A percentile compares a stretch with the other conserved stretches of the same genome.
These are phyloP conservation scores for Gliomastix tumulicola DNA, from an alignment of 2,329 filamentous ascomycete species.

Conservation along the genomic window DNA sequence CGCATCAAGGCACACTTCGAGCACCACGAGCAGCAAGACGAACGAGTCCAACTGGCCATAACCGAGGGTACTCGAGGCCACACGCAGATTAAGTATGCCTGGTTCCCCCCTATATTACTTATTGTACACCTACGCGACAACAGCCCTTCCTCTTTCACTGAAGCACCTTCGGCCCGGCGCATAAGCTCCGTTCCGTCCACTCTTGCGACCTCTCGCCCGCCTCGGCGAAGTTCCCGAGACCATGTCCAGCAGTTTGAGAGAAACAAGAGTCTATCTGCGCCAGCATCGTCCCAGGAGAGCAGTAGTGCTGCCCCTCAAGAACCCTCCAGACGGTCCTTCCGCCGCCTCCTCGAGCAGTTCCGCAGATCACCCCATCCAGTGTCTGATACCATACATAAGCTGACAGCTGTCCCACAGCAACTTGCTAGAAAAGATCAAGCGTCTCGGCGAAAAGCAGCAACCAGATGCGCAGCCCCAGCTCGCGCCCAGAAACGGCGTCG, in stretches of 20 bases:
- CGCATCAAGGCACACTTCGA: conserved; percentile 54
- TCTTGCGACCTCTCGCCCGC: neutral
- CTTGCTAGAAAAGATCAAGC: conserved; percentile 48
- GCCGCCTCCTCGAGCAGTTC: conserved; percentile 14
- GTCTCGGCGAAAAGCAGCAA: conserved; percentile 32
- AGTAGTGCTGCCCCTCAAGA: too few species aligned
- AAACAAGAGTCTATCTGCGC: too few species aligned
- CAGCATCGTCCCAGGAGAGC: neutral
- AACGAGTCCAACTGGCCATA: conserved; percentile 44
- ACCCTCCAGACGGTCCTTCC: conserved; percentile 9
- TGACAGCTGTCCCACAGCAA: conserved; percentile 32
- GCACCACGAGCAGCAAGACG: conserved; percentile 49
- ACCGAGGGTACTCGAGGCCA: conserved; percentile 48
- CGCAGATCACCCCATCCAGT: conserved; percentile 16
- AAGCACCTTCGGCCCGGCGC: conserved; percentile 2
- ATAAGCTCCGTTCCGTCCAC: too few species aligned
- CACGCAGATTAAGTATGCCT: conserved; percentile 48
- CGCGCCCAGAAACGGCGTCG: too few species aligned
- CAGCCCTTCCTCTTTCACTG: neutral
- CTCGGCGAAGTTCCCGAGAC: neutral
- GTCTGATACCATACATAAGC: conserved; percentile 17
- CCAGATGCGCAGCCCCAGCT: too few species aligned
- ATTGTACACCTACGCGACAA: conserved; percentile 13
- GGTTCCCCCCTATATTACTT: conserved; percentile 23
- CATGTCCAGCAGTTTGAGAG: too few species aligned